Base-by-base conservation (phyloP, 2,329 filamentous ascomycete genomes). In the Daldinia sp. region DNA sequence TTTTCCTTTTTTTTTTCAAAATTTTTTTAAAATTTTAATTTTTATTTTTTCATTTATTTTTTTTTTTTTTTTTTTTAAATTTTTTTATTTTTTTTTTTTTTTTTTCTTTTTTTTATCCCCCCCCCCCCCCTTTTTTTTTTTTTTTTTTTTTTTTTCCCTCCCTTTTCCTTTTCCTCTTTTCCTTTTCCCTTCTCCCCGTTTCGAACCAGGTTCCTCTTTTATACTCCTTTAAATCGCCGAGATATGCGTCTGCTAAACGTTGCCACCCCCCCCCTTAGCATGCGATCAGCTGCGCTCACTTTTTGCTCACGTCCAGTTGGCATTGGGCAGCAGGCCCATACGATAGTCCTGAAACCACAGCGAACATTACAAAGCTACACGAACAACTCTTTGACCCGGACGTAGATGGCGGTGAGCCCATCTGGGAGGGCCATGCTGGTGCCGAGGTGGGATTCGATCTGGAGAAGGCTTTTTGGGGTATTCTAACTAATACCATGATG, bases 401-500 rank as follows among this genome's bases (percentile, higher is more conserved):
- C 1, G 11, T n/a, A 6, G 13, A 15, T 3, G 3, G 2, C 0
- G 30, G 19, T 1, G 71, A 72, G 41, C 70, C 51, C 5, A 50
- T 49, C 23, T 67, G 53, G 11, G n/a, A 35, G 15, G 58, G 56
- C n/a, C 3, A 10, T 0, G 39, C 15, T 2, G 0, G 0, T 0
- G 13, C 35, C 0, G 72, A 73, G 49, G 1, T 51, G 1, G 72
- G 72, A 2, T 51, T 50, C 15, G 61, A 68, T 1, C 1, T 68
- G 3, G 72, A 73, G 54, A 8, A 45, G 5, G 47, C 48, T 3
- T 13, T 73, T 15, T 73, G 62, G 64, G 71, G 72, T 0, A 23
- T 27, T 13, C 11, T 50, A 1, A 5, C 47, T 5, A 4, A 23
- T 2, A 55, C n/a, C 11, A 2, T 61, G 13, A 1, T 68, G 4